phyloP scores from a whole-genome alignment of 164 flowering plant species.

The Houttuynia cordata region DNA sequence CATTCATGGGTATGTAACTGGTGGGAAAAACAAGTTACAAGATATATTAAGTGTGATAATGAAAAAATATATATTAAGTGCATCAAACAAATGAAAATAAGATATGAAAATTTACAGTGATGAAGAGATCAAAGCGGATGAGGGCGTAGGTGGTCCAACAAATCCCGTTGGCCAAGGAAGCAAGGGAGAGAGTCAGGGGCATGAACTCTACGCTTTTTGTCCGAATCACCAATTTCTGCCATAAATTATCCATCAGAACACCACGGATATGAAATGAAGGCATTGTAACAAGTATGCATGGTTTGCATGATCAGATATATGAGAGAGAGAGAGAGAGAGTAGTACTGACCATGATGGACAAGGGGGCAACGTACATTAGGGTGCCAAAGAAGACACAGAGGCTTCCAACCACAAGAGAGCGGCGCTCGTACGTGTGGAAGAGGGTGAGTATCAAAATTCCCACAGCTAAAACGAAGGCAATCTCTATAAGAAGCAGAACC shows the following conservation, averaged over 20 bases:
- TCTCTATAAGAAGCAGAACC: conserved; percentile 21
- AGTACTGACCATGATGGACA: conserved; percentile 56
- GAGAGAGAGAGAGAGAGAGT: not conserved
- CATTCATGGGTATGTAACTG: no score
- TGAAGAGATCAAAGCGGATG: conserved; percentile 55
- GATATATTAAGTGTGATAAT: no score
- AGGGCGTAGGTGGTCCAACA: conserved; percentile 59
- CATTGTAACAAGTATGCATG: not conserved
- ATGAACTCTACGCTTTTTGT: conserved; percentile 74
- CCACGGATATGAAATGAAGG: not conserved
- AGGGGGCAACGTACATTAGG: conserved; percentile 64
- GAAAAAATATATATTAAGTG: no score
- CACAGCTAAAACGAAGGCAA: conserved; percentile 20
- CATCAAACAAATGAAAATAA: no score
- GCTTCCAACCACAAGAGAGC: conserved; percentile 40
- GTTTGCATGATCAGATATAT: not conserved
- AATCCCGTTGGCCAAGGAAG: conserved; percentile 44
- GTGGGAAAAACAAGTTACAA: not conserved
- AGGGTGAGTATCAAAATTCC: conserved; percentile 28
- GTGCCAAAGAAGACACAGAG: conserved; percentile 34
- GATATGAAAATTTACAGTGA: conserved; percentile 17
- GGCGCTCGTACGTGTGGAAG: conserved; percentile 22
- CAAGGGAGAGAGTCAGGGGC: conserved; percentile 56
- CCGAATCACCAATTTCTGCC: conserved; percentile 62
- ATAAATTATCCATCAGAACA: not conserved